phyloP scores from a whole-genome alignment of 106 monocot genomes.

The Allium cepa region DNA sequence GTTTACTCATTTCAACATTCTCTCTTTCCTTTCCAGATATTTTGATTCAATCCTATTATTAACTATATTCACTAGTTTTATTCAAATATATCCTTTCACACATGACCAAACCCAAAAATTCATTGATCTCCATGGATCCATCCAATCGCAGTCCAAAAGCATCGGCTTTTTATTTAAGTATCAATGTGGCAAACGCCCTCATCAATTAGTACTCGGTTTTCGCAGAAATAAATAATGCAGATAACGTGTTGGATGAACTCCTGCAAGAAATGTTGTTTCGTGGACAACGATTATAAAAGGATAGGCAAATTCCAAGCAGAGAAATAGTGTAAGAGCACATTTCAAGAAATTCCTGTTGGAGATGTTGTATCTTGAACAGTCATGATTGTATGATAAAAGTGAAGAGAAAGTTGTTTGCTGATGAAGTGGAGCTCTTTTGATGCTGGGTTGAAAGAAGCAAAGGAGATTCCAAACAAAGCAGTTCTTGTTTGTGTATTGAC shows the following conservation, averaged over 20 bases:
- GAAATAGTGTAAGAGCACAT: not conserved
- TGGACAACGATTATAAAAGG: not conserved
- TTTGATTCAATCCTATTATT: too few species aligned
- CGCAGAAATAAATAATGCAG: not conserved
- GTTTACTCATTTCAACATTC: too few species aligned
- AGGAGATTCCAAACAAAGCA: slow-evolving; percentile 19
- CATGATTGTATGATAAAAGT: slow-evolving; percentile 22
- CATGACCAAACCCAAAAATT: too few species aligned
- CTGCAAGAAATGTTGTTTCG: slow-evolving; percentile 9
- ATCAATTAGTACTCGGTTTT: slow-evolving; percentile 9
- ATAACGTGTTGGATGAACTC: slow-evolving; percentile 13
- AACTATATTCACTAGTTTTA: not conserved
- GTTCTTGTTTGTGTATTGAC: slow-evolving; percentile 16
- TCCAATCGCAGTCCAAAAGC: not conserved
- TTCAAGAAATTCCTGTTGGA: slow-evolving; percentile 7
- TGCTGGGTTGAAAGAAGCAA: slow-evolving; percentile 13
- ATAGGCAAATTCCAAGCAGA: not conserved
- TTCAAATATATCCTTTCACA: too few species aligned
- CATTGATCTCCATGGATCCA: too few species aligned
- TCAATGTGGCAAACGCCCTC: slow-evolving; percentile 13
- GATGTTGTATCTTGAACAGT: slow-evolving; percentile 13
- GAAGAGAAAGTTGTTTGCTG: slow-evolving; percentile 11
- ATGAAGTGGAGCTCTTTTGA: slow-evolving; percentile 24
- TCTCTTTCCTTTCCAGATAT: too few species aligned
- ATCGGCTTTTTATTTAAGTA: not conserved